Evolutionary conservation across 345 rosid species (phyloP).

Genomic region (Lepidium sativum): DNA sequence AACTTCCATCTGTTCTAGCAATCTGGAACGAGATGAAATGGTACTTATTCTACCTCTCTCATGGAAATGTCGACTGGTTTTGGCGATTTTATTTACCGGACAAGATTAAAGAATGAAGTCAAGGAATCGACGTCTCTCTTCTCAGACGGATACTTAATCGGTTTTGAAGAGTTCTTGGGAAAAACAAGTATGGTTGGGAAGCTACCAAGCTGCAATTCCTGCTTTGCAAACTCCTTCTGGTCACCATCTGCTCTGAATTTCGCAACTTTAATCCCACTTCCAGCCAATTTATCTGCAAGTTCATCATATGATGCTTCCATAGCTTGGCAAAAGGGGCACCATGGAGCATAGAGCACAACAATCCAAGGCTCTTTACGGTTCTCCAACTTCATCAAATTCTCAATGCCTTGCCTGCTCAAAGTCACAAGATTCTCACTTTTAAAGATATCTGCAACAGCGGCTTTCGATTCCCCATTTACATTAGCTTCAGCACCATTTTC

Average conservation of each 20-base stretch:
- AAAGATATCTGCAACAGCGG: constrained; percentile 48
- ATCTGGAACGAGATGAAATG: constrained; percentile 22
- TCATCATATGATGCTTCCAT: constrained; percentile 78
- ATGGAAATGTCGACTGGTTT: constrained; percentile 20
- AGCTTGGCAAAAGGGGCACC: constrained; percentile 83
- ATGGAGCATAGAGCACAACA: constrained; percentile 85
- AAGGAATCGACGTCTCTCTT: constrained; percentile 85
- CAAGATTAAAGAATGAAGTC: constrained; percentile 70
- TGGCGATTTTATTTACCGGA: constrained; percentile 36
- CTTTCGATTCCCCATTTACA: constrained; percentile 35
- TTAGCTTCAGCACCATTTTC: constrained; percentile 28
- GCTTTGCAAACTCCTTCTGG: constrained; percentile 71
- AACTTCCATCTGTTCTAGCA: constrained; percentile 24
- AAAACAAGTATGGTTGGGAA: constrained; percentile 83
- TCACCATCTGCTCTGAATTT: constrained; percentile 88
- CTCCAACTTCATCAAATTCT: constrained; percentile 60
- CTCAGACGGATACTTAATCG: constrained; percentile 85
- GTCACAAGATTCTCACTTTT: constrained; percentile 50
- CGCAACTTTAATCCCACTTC: constrained; percentile 72
- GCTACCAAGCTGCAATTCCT: constrained; percentile 71
- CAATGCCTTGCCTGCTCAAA: constrained; percentile 68
- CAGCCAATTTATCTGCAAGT: constrained; percentile 62
- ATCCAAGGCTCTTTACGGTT: constrained; percentile 81
- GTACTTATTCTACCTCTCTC: constrained; percentile 5
- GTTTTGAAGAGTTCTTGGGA: constrained; percentile 64